Percentiles rank a stretch among this genome's conserved stretches.
Conservation (phyloP, 2,329 filamentous ascomycete genomes). For the Colletotrichum sansevieriae region DNA sequence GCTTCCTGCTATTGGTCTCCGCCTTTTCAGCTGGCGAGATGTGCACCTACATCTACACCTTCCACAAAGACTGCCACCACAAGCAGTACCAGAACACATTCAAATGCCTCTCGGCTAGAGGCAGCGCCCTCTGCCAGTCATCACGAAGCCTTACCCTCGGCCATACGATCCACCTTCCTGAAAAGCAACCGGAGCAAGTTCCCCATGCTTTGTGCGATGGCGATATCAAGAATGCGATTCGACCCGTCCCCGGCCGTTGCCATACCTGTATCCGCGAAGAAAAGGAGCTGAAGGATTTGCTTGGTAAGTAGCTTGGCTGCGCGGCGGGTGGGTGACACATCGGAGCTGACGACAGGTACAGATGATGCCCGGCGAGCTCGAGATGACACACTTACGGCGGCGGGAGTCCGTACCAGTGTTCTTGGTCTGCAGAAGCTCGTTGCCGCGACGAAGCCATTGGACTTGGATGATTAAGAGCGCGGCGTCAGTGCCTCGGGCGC, state of each 20-base stretch:
- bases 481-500: background rate
- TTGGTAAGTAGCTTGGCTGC: constrained; percentile 7
- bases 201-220: constrained; percentile 41
- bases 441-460: constrained; percentile 28
- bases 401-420: constrained; percentile 31
- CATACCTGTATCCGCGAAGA: constrained; percentile 40
- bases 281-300: constrained; percentile 12
- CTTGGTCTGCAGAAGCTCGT: constrained; percentile 36
- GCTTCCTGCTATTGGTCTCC: no score
- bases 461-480: constrained; percentile 14
- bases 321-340: background rate
- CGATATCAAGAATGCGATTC: constrained; percentile 41
- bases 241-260: constrained; percentile 45
- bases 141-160: constrained; percentile 40
- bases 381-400: constrained; percentile 11
- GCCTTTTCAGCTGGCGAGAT: constrained; percentile 42
- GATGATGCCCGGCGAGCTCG: background rate
- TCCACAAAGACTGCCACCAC: constrained; percentile 48
- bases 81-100: constrained; percentile 52
- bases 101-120: constrained; percentile 47
- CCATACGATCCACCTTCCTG: constrained; percentile 33
- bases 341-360: constrained; percentile 6
- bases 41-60: constrained; percentile 51
- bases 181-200: constrained; percentile 42
- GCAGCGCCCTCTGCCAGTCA: constrained; percentile 31